Base-by-base conservation (phyloP, 352 stramenopile genomes). In the Phytophthora quininea region DNA sequence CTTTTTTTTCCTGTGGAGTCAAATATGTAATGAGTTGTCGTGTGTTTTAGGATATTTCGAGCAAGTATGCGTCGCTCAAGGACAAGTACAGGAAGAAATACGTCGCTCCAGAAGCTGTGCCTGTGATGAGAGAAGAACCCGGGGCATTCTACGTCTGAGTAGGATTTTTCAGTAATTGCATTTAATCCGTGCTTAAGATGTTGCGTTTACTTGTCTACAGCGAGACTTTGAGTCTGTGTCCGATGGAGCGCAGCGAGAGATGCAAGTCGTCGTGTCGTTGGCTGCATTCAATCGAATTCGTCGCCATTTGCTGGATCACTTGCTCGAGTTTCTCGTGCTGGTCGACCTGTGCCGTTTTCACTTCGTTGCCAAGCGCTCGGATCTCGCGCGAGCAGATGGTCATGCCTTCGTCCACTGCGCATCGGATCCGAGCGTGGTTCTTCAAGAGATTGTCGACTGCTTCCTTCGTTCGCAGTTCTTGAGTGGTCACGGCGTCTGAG, bases 71-170 rank as follows among this genome's bases (percentile, higher is more conserved):
- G 30, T 67, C 62, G n/a, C 67, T 94, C 37, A 88, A 85, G 57
- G 77, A 90, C 62, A 90, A 88, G 51, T 94, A 94, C 70, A 77
- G 72, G 37, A 86, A 89, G 65, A 94, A 94, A 62, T 92, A 94
- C 62, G 62, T 79, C 29, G 67, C 78, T 3, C 76, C 71, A 0
- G 74, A 86, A 57, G 53, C 74, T 47, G 74, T 63, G 14, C 58
- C 67, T 2, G 69, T 81, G 11, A 62, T 69, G 7, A 58, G 58
- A 24, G 62, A 58, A 24, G 64, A 51, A 7, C 43, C 29, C 2
- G 62, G 58, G 33, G 70, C 60, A 1, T 62, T 89, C 29, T 82
- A 88, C 54, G 76, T 88, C 4, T 87, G 54, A 84, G 32, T 7
- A 37, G 15, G 24, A 56, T 48, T 48, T 48, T 48, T 27, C 12